Conservation (phyloP, 106 monocot species). For the Alisma plantagoaquatica region DNA sequence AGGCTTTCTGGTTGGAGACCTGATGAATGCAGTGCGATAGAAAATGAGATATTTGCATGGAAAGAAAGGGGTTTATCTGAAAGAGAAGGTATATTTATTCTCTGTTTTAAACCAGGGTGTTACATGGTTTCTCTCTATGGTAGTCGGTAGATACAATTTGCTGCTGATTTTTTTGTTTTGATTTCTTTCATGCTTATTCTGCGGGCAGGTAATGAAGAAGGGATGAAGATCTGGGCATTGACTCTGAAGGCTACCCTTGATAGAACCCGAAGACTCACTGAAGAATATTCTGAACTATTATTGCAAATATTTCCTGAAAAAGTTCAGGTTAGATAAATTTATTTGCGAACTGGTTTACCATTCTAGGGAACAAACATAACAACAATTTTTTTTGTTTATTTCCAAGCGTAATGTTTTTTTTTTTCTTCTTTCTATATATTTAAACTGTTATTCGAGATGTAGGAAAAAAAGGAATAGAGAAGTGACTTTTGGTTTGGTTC, state of each 20-base stretch:
- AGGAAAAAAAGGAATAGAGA: too few relatives aligned
- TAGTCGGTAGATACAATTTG: too few relatives aligned
- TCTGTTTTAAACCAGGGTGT: not conserved
- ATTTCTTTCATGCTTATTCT: slow-evolving; percentile 1
- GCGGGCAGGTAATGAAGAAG: slow-evolving; percentile 57
- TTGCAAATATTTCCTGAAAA: slow-evolving; percentile 83
- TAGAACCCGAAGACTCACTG: slow-evolving; percentile 79
- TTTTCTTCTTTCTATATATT: too few relatives aligned
- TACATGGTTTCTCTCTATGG: not conserved
- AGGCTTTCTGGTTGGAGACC: slow-evolving; percentile 69
- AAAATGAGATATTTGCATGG: slow-evolving; percentile 70
- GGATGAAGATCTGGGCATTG: slow-evolving; percentile 67
- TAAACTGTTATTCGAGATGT: too few relatives aligned
- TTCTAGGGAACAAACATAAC: too few relatives aligned
- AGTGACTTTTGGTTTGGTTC: too few relatives aligned
- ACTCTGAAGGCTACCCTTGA: slow-evolving; percentile 91
- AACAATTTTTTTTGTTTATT: too few relatives aligned
- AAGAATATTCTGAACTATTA: slow-evolving; percentile 83
- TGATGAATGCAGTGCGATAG: slow-evolving; percentile 72
- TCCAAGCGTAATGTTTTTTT: too few relatives aligned
- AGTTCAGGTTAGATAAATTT: slow-evolving; percentile 52
- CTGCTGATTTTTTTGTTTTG: not conserved
- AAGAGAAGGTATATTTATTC: slow-evolving; percentile 50
- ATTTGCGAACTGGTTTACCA: too few relatives aligned
- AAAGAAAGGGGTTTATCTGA: slow-evolving; percentile 47